A percentile compares a stretch with the other conserved stretches of the same genome.
Conservation (phyloP, 208 protist genomes). For the Crithidia bombi region DNA sequence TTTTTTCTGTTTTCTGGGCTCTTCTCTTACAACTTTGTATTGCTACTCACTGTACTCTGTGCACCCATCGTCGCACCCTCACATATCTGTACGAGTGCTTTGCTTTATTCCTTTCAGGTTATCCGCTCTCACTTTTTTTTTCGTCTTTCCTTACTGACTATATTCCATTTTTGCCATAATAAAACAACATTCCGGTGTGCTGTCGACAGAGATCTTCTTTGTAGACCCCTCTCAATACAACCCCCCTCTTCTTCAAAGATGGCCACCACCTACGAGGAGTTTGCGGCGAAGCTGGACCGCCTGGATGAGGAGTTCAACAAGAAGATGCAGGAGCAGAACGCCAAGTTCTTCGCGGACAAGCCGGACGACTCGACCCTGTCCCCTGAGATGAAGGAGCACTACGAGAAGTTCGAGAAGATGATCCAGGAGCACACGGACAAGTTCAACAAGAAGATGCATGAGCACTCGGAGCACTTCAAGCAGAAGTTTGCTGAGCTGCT, state of each 20-base stretch:
- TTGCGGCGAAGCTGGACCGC: conserved; percentile 89
- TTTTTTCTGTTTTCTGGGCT: conserved; percentile 5
- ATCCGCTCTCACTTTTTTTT: too few relatives aligned
- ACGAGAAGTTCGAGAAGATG: conserved; percentile 93
- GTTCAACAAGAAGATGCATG: conserved; percentile 94
- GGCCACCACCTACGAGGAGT: conserved; percentile 90
- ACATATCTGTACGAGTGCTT: too few relatives aligned
- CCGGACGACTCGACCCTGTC: conserved; percentile 88
- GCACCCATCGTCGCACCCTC: not conserved
- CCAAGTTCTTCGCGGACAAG: conserved; percentile 93
- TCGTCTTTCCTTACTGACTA: too few relatives aligned
- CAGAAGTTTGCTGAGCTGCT: conserved; percentile 89
- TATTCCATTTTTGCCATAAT: not conserved
- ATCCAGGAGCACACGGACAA: conserved; percentile 93
- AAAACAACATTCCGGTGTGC: not conserved
- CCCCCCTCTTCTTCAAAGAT: conserved; percentile 34
- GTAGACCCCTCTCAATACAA: not conserved
- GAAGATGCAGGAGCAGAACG: conserved; percentile 94
- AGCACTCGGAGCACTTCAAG: conserved; percentile 93
- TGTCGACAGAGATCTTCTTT: not conserved
- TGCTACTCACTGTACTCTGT: not conserved
- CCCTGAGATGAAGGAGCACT: conserved; percentile 93
- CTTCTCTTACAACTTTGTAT: not conserved
- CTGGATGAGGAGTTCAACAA: conserved; percentile 89
- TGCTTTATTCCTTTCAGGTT: too few relatives aligned